These are phyloP conservation scores for Elsinoe necatrix DNA, from an alignment of 2,329 filamentous ascomycete species.

Conservation along the genomic window DNA sequence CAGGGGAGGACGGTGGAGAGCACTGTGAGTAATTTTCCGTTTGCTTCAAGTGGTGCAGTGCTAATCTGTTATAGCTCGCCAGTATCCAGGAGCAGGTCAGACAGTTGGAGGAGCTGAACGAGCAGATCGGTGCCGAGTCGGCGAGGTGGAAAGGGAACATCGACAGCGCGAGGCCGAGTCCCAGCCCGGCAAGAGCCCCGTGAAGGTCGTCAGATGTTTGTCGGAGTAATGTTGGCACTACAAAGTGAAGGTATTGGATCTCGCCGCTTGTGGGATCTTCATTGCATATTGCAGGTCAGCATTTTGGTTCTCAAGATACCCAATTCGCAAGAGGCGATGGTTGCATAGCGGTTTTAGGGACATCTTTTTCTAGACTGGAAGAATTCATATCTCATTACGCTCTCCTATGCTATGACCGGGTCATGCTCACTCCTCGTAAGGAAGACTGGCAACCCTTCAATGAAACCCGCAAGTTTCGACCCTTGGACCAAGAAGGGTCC, in stretches of 20 bases:
- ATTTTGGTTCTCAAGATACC: background rate
- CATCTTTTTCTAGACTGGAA: background rate
- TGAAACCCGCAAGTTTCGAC: background rate
- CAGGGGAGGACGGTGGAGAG: conserved; percentile 17
- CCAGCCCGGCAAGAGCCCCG: background rate
- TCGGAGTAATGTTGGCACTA: background rate
- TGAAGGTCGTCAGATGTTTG: background rate
- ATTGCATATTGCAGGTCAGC: background rate
- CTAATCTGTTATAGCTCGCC: conserved; percentile 15
- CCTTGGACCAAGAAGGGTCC: background rate
- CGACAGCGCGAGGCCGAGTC: conserved; percentile 8
- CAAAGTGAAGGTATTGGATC: background rate
- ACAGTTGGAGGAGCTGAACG: conserved; percentile 20
- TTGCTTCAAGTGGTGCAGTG: background rate
- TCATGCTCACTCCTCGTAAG: background rate
- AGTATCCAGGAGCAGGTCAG: conserved; percentile 19
- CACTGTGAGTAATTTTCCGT: conserved; percentile 4
- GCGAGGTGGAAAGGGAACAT: conserved; percentile 17
- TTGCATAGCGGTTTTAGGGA: background rate
- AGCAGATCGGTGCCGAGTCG: conserved; percentile 19
- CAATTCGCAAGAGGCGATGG: conserved; percentile 1
- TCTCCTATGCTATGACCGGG: background rate
- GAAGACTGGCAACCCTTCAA: background rate
- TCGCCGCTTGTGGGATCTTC: background rate
- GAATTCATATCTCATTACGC: conserved; percentile 9